These are phyloP conservation scores for Trypanosoma mega DNA, from an alignment of 208 protist genomes.

Conservation along the genomic window DNA sequence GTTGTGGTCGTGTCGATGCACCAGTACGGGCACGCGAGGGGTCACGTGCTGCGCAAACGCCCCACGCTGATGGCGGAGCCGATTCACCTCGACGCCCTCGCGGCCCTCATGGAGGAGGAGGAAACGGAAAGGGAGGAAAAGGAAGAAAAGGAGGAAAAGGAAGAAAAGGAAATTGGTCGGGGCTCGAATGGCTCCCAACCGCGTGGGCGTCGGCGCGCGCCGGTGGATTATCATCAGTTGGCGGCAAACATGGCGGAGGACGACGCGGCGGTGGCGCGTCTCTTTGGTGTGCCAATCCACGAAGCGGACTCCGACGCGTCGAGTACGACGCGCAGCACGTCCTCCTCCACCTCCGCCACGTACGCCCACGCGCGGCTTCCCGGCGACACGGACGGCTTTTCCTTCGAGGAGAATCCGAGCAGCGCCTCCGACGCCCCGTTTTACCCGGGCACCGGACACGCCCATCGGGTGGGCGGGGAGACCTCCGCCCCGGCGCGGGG, in stretches of 20 bases:
- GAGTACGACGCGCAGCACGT: conserved; percentile 19
- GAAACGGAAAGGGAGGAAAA: neutral
- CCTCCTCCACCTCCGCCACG: conserved; percentile 10
- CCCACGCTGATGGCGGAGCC: conserved; percentile 18
- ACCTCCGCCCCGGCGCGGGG: conserved; percentile 58
- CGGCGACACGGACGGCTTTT: conserved; percentile 55
- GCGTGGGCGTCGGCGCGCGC: too few species aligned
- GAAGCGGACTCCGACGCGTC: conserved; percentile 1
- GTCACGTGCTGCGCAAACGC: conserved; percentile 65
- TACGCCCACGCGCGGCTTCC: conserved; percentile 8
- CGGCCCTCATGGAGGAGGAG: conserved; percentile 24
- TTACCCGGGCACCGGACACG: conserved; percentile 93
- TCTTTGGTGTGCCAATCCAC: conserved; percentile 39
- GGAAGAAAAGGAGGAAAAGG: conserved; percentile 7
- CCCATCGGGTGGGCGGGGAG: conserved; percentile 60
- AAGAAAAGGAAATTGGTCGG: conserved; percentile 24
- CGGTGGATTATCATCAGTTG: conserved; percentile 67
- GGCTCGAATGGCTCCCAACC: too few species aligned
- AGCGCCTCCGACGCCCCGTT: conserved; percentile 48
- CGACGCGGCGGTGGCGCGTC: conserved; percentile 42
- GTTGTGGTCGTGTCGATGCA: conserved; percentile 95
- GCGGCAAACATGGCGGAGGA: conserved; percentile 47
- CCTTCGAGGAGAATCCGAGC: conserved; percentile 40
- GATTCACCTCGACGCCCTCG: conserved; percentile 19
- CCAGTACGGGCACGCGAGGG: conserved; percentile 70